Evolutionary conservation across 352 stramenopile species (phyloP), one percentile per base, ranked within the genome.

Genomic region (Pythium phragmitis): DNA sequence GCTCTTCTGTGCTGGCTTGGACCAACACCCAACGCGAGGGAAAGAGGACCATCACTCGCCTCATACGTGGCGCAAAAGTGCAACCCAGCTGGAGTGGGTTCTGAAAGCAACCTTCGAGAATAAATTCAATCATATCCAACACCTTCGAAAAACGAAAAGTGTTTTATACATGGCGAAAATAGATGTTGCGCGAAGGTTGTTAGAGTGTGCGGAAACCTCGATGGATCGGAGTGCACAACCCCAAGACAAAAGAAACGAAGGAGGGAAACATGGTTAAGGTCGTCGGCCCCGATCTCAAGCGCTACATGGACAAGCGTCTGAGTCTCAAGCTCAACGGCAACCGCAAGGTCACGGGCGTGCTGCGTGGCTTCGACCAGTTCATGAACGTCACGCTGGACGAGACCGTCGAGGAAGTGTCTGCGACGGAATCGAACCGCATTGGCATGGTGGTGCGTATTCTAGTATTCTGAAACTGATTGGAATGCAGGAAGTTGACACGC

Each of bases 351-450:
- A 87, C 89, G 41, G 96, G 96, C 33, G 88, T 95, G 48, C 74
- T 99, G 53, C 86, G 94, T 19, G 96, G 96, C 51, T 99, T 98
- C 70, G 96, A 99, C 77, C 92, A 97, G 72, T 99, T 98, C 76
- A 94, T 99, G 74, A 98, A 99, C 83, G 85, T 99, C 30, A 97
- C 98, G 41, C 71, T 99, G 48, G 95, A 99, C 60, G 89, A 98
- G 62, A 92, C 92, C 11, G 76, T 96, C 28, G 88, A 97, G 64
- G 92, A 98, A 72, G 85, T 92, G 23, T 92, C 86, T 33, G 77
- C 82, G 60, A 95, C 80, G 11, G 88, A 94, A 60, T 82, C 80
- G 60, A 92, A 93, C 71, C 84, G 83, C 52, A 95, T 98, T 53
- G 94, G 94, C 63, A 97, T 97, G 70, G 85, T 98, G 77, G 96